A percentile compares a stretch with the other conserved stretches of the same genome.
Evolutionary conservation across 768 basidiomycete genomes (phyloP).

Genomic region (Termitomyces sp.): DNA sequence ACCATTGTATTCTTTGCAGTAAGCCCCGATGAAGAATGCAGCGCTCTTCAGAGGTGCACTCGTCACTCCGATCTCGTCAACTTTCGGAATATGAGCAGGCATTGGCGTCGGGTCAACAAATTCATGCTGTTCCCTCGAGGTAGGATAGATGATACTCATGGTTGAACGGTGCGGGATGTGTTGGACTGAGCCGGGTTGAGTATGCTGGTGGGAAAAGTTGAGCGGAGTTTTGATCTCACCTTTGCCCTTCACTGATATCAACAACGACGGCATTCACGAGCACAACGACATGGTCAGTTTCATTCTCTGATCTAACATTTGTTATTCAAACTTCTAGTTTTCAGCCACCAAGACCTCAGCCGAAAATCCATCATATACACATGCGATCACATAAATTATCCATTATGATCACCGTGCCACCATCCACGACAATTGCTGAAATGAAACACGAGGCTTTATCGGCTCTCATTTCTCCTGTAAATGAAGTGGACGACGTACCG

Average conservation of each 20-base stretch:
- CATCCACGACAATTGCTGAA: constrained; percentile 46
- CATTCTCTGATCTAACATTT: not conserved
- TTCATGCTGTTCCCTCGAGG: constrained; percentile 39
- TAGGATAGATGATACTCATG: constrained; percentile 51
- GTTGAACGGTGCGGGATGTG: constrained; percentile 18
- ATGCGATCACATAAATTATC: constrained; percentile 71
- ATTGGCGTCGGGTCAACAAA: constrained; percentile 64
- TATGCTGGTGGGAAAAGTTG: constrained; percentile 17
- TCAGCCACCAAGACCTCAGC: constrained; percentile 46
- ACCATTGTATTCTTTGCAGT: constrained; percentile 98
- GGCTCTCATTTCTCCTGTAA: constrained; percentile 50
- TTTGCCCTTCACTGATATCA: constrained; percentile 5
- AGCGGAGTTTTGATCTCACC: constrained; percentile 21
- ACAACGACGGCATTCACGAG: constrained; percentile 4
- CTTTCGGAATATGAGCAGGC: constrained; percentile 62
- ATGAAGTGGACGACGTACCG: constrained; percentile 23
- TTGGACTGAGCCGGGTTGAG: constrained; percentile 16
- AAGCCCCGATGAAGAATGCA: constrained; percentile 92
- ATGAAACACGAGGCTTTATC: constrained; percentile 60
- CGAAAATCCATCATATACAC: constrained; percentile 63
- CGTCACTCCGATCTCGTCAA: constrained; percentile 83
- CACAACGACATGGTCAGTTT: constrained; percentile 17
- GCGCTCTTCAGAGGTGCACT: constrained; percentile 95
- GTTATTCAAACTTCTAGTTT: not conserved
- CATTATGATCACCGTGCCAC: constrained; percentile 51